A percentile compares a stretch with the other conserved stretches of the same genome.
phyloP scores from a whole-genome alignment of 129 eudicot genomes.

The Tanacetum coccineum region DNA sequence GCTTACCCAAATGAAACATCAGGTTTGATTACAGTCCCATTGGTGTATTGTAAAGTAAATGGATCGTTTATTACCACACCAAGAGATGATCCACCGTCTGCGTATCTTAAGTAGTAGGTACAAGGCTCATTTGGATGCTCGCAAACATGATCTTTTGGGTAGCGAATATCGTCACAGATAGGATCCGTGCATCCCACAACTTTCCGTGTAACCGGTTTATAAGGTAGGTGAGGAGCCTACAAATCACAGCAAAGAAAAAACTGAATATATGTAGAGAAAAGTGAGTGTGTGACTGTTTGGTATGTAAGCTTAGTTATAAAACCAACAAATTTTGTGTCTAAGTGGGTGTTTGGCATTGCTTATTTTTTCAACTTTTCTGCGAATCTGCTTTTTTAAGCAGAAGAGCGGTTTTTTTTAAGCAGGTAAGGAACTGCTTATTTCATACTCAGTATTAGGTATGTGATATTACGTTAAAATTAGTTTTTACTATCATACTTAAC shows the following conservation, averaged over 20 bases:
- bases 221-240: conserved; percentile 24
- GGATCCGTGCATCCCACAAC: conserved; percentile 17
- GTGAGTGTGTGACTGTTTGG: too few species aligned
- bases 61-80: conserved; percentile 14
- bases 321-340: too few species aligned
- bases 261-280: not conserved
- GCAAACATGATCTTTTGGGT: not conserved
- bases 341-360: too few species aligned
- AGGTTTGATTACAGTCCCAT: conserved; percentile 15
- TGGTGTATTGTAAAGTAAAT: conserved; percentile 15
- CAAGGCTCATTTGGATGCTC: conserved; percentile 11
- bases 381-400: too few species aligned
- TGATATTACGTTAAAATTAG: too few species aligned
- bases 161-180: conserved; percentile 9
- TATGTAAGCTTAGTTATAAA: too few species aligned
- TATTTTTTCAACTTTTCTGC: too few species aligned
- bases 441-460: too few species aligned
- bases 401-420: too few species aligned
- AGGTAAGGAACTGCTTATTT: too few species aligned
- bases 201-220: conserved; percentile 10
- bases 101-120: conserved; percentile 21
- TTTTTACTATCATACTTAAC: too few species aligned
- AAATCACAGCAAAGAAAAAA: not conserved
- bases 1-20: conserved; percentile 23
- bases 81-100: conserved; percentile 21